Conservation (phyloP, 2,329 filamentous ascomycete genomes). For the Phaeomoniella chlamydospora region DNA sequence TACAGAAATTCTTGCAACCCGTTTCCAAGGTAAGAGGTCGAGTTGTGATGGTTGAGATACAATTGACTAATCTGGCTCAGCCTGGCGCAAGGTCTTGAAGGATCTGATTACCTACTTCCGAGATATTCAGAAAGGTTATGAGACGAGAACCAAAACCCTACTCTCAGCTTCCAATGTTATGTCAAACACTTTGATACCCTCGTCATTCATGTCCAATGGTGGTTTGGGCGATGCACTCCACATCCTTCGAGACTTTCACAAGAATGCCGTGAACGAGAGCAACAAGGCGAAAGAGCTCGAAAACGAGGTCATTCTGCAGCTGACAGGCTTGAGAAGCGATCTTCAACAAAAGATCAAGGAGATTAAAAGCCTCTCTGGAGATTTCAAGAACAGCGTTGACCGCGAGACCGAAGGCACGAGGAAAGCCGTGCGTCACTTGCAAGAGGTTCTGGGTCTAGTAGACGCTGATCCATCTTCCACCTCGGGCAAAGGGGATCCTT, state of each 20-base stretch:
- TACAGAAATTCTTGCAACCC: slow-evolving; percentile 71
- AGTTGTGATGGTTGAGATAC: neutral
- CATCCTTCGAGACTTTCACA: slow-evolving; percentile 71
- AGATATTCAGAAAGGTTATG: slow-evolving; percentile 81
- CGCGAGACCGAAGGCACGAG: slow-evolving; percentile 83
- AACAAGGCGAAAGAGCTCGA: slow-evolving; percentile 86
- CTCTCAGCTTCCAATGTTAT: slow-evolving; percentile 72
- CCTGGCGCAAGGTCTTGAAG: slow-evolving; percentile 90
- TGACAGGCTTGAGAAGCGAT: slow-evolving; percentile 75
- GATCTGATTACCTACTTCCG: slow-evolving; percentile 88
- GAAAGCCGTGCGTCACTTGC: slow-evolving; percentile 63
- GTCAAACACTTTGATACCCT: slow-evolving; percentile 62
- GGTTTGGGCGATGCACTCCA: slow-evolving; percentile 81
- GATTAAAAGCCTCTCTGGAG: slow-evolving; percentile 81
- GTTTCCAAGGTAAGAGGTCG: slow-evolving; percentile 78
- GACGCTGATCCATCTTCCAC: slow-evolving; percentile 63
- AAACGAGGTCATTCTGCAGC: slow-evolving; percentile 74
- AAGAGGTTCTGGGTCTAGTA: slow-evolving; percentile 65
- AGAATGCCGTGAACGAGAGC: slow-evolving; percentile 61
- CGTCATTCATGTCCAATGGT: slow-evolving; percentile 62
- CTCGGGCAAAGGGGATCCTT: slow-evolving; percentile 82
- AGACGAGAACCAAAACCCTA: slow-evolving; percentile 67
- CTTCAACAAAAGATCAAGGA: slow-evolving; percentile 95
- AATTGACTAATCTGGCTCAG: slow-evolving; percentile 28
- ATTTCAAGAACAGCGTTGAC: slow-evolving; percentile 94